Base-by-base conservation (phyloP, 805 yeast genomes). In the Hanseniaspora pseudoguilliermondii region DNA sequence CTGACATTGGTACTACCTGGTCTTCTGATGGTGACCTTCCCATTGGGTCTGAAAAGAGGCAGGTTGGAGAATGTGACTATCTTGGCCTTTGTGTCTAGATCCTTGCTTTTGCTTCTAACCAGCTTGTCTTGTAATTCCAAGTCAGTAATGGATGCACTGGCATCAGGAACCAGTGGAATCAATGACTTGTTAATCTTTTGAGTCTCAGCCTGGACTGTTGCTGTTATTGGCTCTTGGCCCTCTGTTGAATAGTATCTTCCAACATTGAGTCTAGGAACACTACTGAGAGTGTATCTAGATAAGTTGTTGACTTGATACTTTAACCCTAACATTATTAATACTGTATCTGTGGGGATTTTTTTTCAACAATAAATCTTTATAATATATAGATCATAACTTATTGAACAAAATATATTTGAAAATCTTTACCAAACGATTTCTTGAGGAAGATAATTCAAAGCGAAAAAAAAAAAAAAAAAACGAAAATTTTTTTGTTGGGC, bases 1-100 rank as follows among this genome's bases (percentile, higher is more conserved):
- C 39, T 51, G 6, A 51, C 49, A 18, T 89, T 75, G 46, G 97
- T 97, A 61, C 82, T 80, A 53, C 55, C 49, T 13, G 55, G 55
- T 51, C 55, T 51, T 51, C 55, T 51, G 23, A 51, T 51, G n/a
- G 55, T 51, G 18, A 51, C 55, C 44, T 51, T 51, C 36, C 55
- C 55, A 20, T 51, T 51, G 18, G 55, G 27, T 34, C 39, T 51
- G 39, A 25, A 51, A 5, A 44, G 25, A 10, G 55, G 55, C 5
- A 51, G 20, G 29, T 51, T 51, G 2, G 55, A 51, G 6, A 51
- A 34, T 5, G 55, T 51, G 20, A 35, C 15, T 6, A 51, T 44
- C 18, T 41, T 47, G 29, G 55, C 55, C 20, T 44, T 51, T 13
- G 55, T 51, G 8, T 51, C 55, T 21, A 51, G 20, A 29, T 51